phyloP scores from a whole-genome alignment of 768 basidiomycete genomes.

The Calocera cornea region DNA sequence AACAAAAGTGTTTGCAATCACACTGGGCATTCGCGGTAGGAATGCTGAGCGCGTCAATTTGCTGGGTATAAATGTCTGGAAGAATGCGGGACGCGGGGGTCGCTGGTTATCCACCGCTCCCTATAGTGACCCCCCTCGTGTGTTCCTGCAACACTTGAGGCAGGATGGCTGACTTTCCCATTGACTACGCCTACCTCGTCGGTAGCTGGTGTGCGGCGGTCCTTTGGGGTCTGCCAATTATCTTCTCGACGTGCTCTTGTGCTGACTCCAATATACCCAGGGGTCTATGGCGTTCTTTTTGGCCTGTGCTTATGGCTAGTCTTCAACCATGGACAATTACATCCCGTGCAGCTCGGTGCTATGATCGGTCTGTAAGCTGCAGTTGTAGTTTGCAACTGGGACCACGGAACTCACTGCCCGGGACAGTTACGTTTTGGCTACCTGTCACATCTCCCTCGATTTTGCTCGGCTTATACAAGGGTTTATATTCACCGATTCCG shows the following conservation, averaged over 20 bases:
- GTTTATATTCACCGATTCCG: slow-evolving; percentile 53
- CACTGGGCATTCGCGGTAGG: not conserved
- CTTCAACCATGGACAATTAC: not conserved
- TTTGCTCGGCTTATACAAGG: slow-evolving; percentile 32
- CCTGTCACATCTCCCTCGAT: not conserved
- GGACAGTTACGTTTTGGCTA: not conserved
- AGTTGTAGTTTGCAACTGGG: not conserved
- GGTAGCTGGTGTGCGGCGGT: slow-evolving; percentile 3
- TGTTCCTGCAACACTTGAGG: not conserved
- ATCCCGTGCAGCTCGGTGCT: not conserved
- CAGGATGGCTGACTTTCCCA: not conserved
- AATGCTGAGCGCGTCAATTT: not conserved
- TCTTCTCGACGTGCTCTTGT: not conserved
- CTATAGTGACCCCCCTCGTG: not conserved
- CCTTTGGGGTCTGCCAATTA: not conserved
- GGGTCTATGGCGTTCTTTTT: not conserved
- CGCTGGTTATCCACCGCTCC: too few species aligned
- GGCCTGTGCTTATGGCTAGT: not conserved
- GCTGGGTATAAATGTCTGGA: not conserved
- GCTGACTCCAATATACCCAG: not conserved
- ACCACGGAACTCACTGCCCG: not conserved
- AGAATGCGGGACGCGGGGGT: not conserved
- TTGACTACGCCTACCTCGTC: slow-evolving; percentile 2
- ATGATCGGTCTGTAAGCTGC: not conserved
- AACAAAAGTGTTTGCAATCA: not conserved